Evolutionary conservation across 2,329 filamentous ascomycete genomes (phyloP), one percentile per base, ranked within the genome.

Genomic region (Fusarium sp.): DNA sequence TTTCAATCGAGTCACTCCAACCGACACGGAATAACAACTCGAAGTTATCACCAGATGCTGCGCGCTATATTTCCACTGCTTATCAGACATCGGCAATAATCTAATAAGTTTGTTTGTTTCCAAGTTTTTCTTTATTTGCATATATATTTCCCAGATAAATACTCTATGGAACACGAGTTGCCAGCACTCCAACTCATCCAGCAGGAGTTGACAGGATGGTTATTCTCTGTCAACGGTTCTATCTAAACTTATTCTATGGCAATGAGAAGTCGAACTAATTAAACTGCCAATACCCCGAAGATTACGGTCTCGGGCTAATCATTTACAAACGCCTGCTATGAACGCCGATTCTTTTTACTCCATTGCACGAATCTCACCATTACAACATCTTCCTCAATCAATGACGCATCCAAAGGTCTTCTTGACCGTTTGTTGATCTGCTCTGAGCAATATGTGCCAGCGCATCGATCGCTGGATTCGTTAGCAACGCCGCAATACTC

Each of bases 361-460:
- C 20, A 29, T n/a, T n/a, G 24, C 20, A 44, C 38, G 22, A 30
- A 25, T 27, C 15, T 15, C 15, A 34, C 15, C 12, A 41, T 44
- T 30, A 5, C 25, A 15, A 20, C 12, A 45, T 1, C 12, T 32
- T 32, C 22, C 16, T 5, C 8, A 18, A 7, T 43, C 15, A 29
- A 20, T 24, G 24, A n/a, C 18, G 45, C 18, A 43, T 11, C 13
- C 38, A 41, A 10, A 10, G n/a, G n/a, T 18, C 25, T n/a, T 29
- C 22, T 29, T 27, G 49, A 15, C 13, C 24, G 18, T 16, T 16
- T 8, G 18, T 29, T 11, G 41, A 43, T 20, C 25, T 57, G 11
- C 34, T 43, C 20, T 66, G 58, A 8, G 53, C 63, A 44, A 75
- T 75, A n/a, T 74, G 52, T 13, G 64, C 62, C 54, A 74, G 60